Percentiles rank a stretch among this genome's conserved stretches.
These are phyloP conservation scores for Batrachochytrium dendrobatidis DNA, from an alignment of 371 early-diverging fungal genomes.

Conservation along the genomic window DNA sequence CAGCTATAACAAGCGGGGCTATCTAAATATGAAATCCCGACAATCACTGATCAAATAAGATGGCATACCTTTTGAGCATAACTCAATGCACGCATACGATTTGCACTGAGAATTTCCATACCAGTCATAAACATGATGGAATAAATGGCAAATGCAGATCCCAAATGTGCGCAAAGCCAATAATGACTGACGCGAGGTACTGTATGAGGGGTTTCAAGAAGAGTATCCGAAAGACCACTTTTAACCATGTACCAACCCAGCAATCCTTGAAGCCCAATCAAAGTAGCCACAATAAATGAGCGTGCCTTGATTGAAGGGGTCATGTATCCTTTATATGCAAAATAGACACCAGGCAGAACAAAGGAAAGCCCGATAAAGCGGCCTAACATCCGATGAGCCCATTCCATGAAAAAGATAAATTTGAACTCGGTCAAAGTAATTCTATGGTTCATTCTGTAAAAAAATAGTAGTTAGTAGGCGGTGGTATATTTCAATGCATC, in stretches of 20 bases:
- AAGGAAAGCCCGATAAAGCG: constrained; percentile 86
- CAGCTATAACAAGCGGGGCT: too few species aligned
- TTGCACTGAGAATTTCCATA: constrained; percentile 57
- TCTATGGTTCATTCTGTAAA: constrained; percentile 73
- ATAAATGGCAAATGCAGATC: constrained; percentile 84
- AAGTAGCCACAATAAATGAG: constrained; percentile 60
- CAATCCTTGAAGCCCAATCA: constrained; percentile 85
- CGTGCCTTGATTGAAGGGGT: constrained; percentile 48
- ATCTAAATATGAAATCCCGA: too few species aligned
- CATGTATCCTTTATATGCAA: constrained; percentile 70
- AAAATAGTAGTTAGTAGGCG: too few species aligned
- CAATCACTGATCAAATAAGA: too few species aligned
- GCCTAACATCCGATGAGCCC: constrained; percentile 92
- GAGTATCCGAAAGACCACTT: constrained; percentile 75
- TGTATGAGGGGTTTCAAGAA: constrained; percentile 69
- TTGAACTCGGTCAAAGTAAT: constrained; percentile 91
- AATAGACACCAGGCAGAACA: constrained; percentile 78
- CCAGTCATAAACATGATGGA: constrained; percentile 70
- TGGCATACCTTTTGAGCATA: neutral
- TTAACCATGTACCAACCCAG: constrained; percentile 98
- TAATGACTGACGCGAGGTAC: constrained; percentile 92
- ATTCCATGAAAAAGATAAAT: constrained; percentile 93
- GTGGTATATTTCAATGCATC: too few species aligned
- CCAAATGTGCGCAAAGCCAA: constrained; percentile 87
- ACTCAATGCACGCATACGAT: neutral